Evolutionary conservation across 768 basidiomycete genomes (phyloP).

Genomic region (Suillus lakei): DNA sequence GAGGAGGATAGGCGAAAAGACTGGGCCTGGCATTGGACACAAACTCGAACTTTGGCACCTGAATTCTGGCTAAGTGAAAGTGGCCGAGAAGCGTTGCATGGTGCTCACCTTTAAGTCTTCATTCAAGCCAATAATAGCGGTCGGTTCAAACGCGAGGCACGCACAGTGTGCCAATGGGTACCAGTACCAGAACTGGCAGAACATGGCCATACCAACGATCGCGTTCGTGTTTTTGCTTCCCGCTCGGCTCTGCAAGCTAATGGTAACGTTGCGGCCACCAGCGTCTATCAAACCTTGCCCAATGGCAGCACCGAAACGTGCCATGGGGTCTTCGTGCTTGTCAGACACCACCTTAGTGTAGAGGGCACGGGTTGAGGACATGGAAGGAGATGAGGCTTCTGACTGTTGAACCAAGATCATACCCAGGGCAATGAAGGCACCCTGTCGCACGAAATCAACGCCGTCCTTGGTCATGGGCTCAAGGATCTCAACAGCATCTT

Average conservation of each 20-base stretch:
- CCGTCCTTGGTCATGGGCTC: conserved; percentile 99
- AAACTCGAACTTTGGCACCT: conserved; percentile 95
- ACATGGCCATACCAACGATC: conserved; percentile 97
- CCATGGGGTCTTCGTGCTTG: conserved; percentile 99
- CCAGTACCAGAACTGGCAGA: conserved; percentile 99
- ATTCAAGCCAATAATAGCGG: conserved; percentile 91
- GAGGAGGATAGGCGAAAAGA: conserved; percentile 89
- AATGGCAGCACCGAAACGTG: conserved; percentile 94
- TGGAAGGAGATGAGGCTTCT: conserved; percentile 84
- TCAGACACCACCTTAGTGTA: conserved; percentile 91
- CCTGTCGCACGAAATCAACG: conserved; percentile 98
- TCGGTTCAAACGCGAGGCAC: conserved; percentile 92
- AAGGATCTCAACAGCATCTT: conserved; percentile 96
- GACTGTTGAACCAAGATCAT: conserved; percentile 98
- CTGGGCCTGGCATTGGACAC: conserved; percentile 89
- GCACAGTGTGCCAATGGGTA: conserved; percentile 96
- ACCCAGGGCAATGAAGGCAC: conserved; percentile 92
- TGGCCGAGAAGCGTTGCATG: conserved; percentile 7
- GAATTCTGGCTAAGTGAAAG: not conserved
- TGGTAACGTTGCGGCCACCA: conserved; percentile 94
- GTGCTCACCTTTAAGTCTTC: conserved; percentile 69
- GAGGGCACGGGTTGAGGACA: conserved; percentile 78
- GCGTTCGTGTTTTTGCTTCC: conserved; percentile 93
- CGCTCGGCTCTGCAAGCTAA: conserved; percentile 90
- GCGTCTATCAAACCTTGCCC: conserved; percentile 98